Evolutionary conservation across 441 rosid species (phyloP).

Genomic region (Biscutella laevigata): DNA sequence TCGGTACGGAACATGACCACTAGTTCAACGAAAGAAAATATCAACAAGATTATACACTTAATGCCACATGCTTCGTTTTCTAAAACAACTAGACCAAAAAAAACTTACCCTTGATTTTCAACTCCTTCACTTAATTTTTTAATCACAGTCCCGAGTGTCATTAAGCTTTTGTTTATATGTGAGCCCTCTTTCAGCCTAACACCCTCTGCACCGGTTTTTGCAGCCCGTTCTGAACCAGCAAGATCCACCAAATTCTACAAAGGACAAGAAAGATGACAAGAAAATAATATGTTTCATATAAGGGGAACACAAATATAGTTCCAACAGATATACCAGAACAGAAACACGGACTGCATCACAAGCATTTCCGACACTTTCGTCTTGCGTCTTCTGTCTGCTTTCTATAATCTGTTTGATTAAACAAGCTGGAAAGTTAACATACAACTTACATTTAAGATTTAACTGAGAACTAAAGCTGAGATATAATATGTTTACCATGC

Average conservation of each 20-base stretch:
- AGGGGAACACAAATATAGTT: not conserved
- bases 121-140: slow-evolving; percentile 94
- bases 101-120: slow-evolving; percentile 82
- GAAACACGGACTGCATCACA: slow-evolving; percentile 98
- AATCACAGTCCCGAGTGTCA: slow-evolving; percentile 94
- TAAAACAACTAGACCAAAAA: slow-evolving; percentile 13
- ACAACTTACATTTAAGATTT: not conserved
- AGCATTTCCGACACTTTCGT: slow-evolving; percentile 42
- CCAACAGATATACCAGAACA: slow-evolving; percentile 54
- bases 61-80: not conserved
- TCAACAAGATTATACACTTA: not conserved
- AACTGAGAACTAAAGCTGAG: slow-evolving; percentile 2
- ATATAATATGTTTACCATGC: slow-evolving; percentile 58
- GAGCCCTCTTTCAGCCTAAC: slow-evolving; percentile 95
- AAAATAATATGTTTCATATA: not conserved
- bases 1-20: slow-evolving; percentile 95
- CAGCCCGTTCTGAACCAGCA: slow-evolving; percentile 98
- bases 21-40: slow-evolving; percentile 26
- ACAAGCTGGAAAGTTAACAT: slow-evolving; percentile 2
- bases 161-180: slow-evolving; percentile 90
- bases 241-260: slow-evolving; percentile 88
- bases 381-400: slow-evolving; percentile 78
- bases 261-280: slow-evolving; percentile 8
- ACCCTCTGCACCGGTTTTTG: slow-evolving; percentile 99
- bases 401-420: slow-evolving; percentile 63